Percentiles rank a stretch among this genome's conserved stretches.
phyloP scores from a whole-genome alignment of 441 rosid genomes.

The Theobroma grandiflorum region DNA sequence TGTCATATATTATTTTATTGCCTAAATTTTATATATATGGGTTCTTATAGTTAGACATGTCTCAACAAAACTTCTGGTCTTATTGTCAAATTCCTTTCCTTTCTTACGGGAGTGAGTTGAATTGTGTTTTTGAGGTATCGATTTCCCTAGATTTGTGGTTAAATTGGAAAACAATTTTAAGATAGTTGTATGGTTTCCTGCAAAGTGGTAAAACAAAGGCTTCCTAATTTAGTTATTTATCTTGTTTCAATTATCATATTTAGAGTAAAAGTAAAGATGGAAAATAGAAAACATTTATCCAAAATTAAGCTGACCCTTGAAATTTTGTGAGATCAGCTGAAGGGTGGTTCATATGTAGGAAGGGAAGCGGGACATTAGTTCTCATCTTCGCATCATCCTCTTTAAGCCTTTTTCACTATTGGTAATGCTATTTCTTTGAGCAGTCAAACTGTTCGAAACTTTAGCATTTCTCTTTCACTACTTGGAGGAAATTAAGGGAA shows the following conservation, averaged over 20 bases:
- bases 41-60: slow-evolving; percentile 21
- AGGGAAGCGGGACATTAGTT: not conserved
- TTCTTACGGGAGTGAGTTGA: slow-evolving; percentile 4
- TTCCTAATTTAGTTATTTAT: not conserved
- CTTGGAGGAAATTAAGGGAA: not conserved
- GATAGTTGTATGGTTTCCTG: not conserved
- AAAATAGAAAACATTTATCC: not conserved
- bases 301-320: not conserved
- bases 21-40: not conserved
- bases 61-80: not conserved
- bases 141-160: not conserved
- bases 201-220: not conserved
- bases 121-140: not conserved
- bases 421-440: not conserved
- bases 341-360: not conserved
- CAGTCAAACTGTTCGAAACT: not conserved
- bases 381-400: not conserved
- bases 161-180: not conserved
- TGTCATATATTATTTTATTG: not conserved
- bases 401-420: not conserved
- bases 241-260: not conserved
- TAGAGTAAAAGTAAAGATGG: not conserved
- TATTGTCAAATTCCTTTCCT: not conserved
- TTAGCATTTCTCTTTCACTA: not conserved
- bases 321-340: slow-evolving; percentile 10